A percentile compares a stretch with the other conserved stretches of the same genome.
Conservation (phyloP, 306 rosid genomes). For the Citrullus mucosospermus region DNA sequence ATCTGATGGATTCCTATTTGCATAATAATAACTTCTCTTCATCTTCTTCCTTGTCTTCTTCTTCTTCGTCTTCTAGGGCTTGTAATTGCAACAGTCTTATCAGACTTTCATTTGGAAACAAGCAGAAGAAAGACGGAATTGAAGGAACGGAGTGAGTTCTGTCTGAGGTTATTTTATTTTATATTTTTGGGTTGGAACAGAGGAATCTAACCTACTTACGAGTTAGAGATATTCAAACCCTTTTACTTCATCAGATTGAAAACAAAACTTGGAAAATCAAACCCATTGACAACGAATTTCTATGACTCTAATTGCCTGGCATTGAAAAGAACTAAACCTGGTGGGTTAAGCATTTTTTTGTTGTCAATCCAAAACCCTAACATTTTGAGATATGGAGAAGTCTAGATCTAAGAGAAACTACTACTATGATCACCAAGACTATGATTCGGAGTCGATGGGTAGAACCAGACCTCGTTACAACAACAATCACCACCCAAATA, state of each 20-base stretch:
- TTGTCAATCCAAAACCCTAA: constrained; percentile 6
- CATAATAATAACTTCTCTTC: neutral
- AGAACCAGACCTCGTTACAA: constrained; percentile 82
- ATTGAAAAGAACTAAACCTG: constrained; percentile 3
- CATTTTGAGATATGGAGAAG: constrained; percentile 55
- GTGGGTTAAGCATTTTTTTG: neutral
- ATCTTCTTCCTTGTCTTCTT: neutral
- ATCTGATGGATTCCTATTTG: neutral
- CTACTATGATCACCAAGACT: constrained; percentile 81
- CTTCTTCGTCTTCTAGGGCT: neutral
- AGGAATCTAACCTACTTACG: neutral
- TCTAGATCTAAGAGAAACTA: constrained; percentile 96
- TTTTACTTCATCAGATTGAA: neutral
- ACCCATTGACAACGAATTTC: constrained; percentile 12
- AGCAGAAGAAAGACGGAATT: neutral
- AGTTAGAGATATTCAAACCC: neutral
- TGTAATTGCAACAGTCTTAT: neutral
- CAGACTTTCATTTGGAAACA: neutral
- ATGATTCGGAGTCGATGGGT: constrained; percentile 64
- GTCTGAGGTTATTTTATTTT: neutral
- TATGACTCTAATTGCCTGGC: constrained; percentile 10
- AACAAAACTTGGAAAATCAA: constrained; percentile 5
- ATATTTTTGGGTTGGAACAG: neutral
- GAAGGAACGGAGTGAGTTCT: neutral
- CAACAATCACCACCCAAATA: constrained; percentile 42